A percentile compares a stretch with the other conserved stretches of the same genome.
These are phyloP conservation scores for Solanum virginianum DNA, from an alignment of 257 asterid genomes.

Conservation along the genomic window DNA sequence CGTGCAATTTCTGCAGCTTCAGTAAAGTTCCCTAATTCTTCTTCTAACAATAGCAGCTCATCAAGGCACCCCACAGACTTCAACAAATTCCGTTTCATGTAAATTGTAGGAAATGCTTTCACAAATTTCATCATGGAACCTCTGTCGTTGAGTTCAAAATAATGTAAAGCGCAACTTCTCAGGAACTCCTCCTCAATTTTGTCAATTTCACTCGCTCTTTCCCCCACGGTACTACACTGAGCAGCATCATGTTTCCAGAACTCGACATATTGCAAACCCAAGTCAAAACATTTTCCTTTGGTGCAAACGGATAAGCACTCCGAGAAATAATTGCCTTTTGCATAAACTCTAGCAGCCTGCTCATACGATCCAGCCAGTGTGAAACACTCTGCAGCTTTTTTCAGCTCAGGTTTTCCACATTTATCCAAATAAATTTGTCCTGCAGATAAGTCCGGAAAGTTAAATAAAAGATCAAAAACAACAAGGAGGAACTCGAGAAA, in stretches of 20 bases:
- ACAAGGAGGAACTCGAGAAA: background rate
- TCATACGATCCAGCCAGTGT: slow-evolving; percentile 26
- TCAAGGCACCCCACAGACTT: slow-evolving; percentile 26
- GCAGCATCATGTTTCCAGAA: slow-evolving; percentile 34
- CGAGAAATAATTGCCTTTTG: slow-evolving; percentile 19
- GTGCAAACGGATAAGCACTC: slow-evolving; percentile 45
- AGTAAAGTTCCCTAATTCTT: slow-evolving; percentile 34
- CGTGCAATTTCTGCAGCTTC: slow-evolving; percentile 48
- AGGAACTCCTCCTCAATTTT: slow-evolving; percentile 31
- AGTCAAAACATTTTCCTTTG: slow-evolving; percentile 25
- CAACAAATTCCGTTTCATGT: slow-evolving; percentile 31
- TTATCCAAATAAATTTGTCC: slow-evolving; percentile 42
- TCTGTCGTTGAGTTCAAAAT: slow-evolving; percentile 14
- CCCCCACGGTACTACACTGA: background rate
- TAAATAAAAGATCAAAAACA: background rate
- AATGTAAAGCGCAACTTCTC: slow-evolving; percentile 27
- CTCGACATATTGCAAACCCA: slow-evolving; percentile 39
- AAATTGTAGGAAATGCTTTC: slow-evolving; percentile 30
- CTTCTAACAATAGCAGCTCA: slow-evolving; percentile 38
- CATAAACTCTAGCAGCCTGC: slow-evolving; percentile 38
- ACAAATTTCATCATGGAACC: slow-evolving; percentile 33
- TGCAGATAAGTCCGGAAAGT: background rate
- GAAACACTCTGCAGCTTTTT: slow-evolving; percentile 60
- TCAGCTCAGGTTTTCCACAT: slow-evolving; percentile 22
- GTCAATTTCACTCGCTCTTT: slow-evolving; percentile 7